phyloP scores from a whole-genome alignment of 345 rosid species.

The Ceriops tagal region DNA sequence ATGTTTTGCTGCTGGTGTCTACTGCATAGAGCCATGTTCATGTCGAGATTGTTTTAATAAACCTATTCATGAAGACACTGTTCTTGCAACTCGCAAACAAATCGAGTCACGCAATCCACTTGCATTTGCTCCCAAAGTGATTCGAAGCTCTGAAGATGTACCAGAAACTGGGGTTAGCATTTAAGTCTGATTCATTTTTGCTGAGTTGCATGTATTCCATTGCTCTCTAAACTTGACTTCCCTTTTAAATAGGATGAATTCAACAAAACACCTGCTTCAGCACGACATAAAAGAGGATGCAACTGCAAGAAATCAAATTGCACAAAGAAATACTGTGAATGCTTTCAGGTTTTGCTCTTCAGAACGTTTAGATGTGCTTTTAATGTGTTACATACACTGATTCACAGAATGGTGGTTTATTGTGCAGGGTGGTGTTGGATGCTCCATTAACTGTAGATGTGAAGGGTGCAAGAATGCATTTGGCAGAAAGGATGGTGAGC shows the following conservation, averaged over 20 bases:
- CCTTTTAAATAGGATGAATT: conserved; percentile 57
- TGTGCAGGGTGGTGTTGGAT: conserved; percentile 86
- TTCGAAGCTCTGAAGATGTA: conserved; percentile 53
- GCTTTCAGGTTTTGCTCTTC: conserved; percentile 76
- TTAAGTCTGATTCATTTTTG: neutral
- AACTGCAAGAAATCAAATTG: conserved; percentile 97
- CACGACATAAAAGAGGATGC: conserved; percentile 96
- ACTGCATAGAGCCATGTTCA: conserved; percentile 89
- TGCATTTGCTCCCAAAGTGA: conserved; percentile 99
- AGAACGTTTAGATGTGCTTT: conserved; percentile 9
- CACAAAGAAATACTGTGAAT: conserved; percentile 95
- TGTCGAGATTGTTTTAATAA: conserved; percentile 95
- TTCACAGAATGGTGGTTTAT: conserved; percentile 12
- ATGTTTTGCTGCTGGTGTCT: conserved; percentile 98
- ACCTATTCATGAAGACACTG: conserved; percentile 87
- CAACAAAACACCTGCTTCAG: conserved; percentile 86
- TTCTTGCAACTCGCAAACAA: conserved; percentile 91
- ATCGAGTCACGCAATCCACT: conserved; percentile 95
- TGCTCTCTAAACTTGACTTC: conserved; percentile 8
- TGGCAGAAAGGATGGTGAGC: conserved; percentile 92
- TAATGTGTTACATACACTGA: conserved; percentile 21
- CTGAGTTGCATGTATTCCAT: conserved; percentile 9
- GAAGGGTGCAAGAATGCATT: conserved; percentile 95
- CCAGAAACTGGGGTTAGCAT: conserved; percentile 57
- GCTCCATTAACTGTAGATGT: conserved; percentile 94